Evolutionary conservation across 768 basidiomycete species (phyloP).

Genomic region (Russula sp.): DNA sequence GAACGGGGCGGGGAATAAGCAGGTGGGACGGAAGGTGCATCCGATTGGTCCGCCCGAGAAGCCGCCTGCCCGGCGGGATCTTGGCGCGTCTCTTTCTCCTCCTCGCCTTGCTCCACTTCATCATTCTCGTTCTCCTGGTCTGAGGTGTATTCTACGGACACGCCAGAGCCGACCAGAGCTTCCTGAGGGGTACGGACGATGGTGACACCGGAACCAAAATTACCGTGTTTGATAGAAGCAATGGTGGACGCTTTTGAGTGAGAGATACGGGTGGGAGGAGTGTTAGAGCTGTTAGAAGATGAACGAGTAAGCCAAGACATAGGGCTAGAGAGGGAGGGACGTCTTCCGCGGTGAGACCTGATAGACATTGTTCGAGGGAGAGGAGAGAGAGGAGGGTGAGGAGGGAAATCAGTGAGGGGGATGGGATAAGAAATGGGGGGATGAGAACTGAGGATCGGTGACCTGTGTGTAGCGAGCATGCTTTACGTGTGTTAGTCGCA

Average conservation of each 20-base stretch:
- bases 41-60: constrained; percentile 8
- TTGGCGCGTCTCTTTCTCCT: constrained; percentile 1
- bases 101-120: neutral
- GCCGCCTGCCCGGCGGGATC: neutral
- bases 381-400: constrained; percentile 6
- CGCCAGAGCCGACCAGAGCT: constrained; percentile 43
- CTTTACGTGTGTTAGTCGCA: constrained; percentile 1
- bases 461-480: constrained; percentile 17
- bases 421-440: constrained; percentile 18
- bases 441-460: neutral
- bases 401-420: constrained; percentile 6
- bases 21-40: constrained; percentile 21
- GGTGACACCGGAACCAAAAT: constrained; percentile 65
- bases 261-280: constrained; percentile 36
- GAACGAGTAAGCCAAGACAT: constrained; percentile 41
- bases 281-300: constrained; percentile 31
- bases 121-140: constrained; percentile 13
- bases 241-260: constrained; percentile 37
- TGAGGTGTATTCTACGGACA: constrained; percentile 8
- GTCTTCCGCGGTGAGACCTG: constrained; percentile 29
- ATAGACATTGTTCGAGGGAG: constrained; percentile 18
- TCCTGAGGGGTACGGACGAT: constrained; percentile 79
- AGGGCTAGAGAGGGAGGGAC: constrained; percentile 37
- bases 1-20: constrained; percentile 28
- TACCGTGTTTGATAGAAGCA: constrained; percentile 38